Base-by-base conservation (phyloP, 2,329 filamentous ascomycete species). In the Colletotrichum spaethianum region DNA sequence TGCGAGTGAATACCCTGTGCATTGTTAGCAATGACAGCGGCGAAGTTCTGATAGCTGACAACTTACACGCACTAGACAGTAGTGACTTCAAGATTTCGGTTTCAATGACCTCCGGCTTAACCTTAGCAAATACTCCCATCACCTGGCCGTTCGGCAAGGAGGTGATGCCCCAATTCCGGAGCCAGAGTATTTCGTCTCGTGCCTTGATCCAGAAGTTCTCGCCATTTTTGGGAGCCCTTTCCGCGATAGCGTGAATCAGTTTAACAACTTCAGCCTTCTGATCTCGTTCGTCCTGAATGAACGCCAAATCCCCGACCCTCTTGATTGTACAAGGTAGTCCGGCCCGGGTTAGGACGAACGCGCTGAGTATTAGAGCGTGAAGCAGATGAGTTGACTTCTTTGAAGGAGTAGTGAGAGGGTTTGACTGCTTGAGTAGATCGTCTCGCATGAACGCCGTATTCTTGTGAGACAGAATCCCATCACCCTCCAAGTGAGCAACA, bases 51-150 rank as follows among this genome's bases (percentile, higher is more conserved):
- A 16, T 52, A n/a, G n/a, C 5, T 14, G 50, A 14, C 53, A 18
- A 82, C 90, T 75, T 85, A 91, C 92, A 86, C 26, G 85, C 86
- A 71, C 89, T 90, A 14, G 87, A 86, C 2, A 94, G 82, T 31
- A 95, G 85, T 0, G 88, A 86, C 77, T 92, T 94, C 38, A 96
- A 82, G 59, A 95, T 87, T 78, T 95, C 92, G 2, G 86, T 86
- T 79, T 96, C 94, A 20, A 96, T 83, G 12, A 87, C 88, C 7
- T 89, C 87, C 65, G 83, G 86, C 18, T 87, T 82, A 4, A 96
- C 83, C 73, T 86, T 87, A 1, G 92, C 90, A 71, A 92, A 87
- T 2, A 93, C 83, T 28, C 93, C 93, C 12, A 90, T 83, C 28
- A 91, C 89, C 46, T 83, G 82, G 33, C 82, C 83, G 26, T 77